A percentile compares a stretch with the other conserved stretches of the same genome.
Evolutionary conservation across 192 early-diverging fungal genomes (phyloP).

Genomic region (Gamsiella multidivaricata): DNA sequence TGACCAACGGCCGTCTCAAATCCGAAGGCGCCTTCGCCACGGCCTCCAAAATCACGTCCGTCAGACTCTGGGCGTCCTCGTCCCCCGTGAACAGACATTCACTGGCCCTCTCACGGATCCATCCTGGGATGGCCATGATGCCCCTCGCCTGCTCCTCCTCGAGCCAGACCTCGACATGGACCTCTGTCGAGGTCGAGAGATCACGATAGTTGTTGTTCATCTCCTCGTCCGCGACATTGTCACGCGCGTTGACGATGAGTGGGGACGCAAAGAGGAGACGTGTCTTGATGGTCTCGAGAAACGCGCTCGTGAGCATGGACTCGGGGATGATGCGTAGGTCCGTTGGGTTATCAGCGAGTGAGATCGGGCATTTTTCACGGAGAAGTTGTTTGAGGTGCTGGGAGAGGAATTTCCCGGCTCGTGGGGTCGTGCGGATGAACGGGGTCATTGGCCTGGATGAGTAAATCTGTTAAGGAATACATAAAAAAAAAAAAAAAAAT

Average conservation of each 20-base stretch:
- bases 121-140: constrained; percentile 76
- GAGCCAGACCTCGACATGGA: constrained; percentile 53
- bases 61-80: constrained; percentile 70
- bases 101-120: constrained; percentile 84
- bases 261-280: constrained; percentile 71
- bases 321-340: constrained; percentile 58
- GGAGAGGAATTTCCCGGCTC: constrained; percentile 72
- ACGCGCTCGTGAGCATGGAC: constrained; percentile 58
- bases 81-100: constrained; percentile 87
- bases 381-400: constrained; percentile 69
- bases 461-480: constrained; percentile 64
- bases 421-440: constrained; percentile 69
- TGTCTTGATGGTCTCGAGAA: constrained; percentile 76
- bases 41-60: constrained; percentile 34
- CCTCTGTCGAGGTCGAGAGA: constrained; percentile 59
- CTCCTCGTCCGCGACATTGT: constrained; percentile 55
- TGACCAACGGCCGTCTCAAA: constrained; percentile 71
- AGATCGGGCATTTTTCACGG: constrained; percentile 62
- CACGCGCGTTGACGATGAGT: constrained; percentile 53
- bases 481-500: not conserved
- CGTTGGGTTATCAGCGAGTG: constrained; percentile 43
- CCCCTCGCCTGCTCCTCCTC: constrained; percentile 54
- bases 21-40: constrained; percentile 72
- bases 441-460: constrained; percentile 73
- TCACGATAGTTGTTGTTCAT: constrained; percentile 57